A percentile compares a stretch with the other conserved stretches of the same genome.
Evolutionary conservation across 108 stramenopile species (phyloP).

Genomic region (Stephanodiscus triporus): DNA sequence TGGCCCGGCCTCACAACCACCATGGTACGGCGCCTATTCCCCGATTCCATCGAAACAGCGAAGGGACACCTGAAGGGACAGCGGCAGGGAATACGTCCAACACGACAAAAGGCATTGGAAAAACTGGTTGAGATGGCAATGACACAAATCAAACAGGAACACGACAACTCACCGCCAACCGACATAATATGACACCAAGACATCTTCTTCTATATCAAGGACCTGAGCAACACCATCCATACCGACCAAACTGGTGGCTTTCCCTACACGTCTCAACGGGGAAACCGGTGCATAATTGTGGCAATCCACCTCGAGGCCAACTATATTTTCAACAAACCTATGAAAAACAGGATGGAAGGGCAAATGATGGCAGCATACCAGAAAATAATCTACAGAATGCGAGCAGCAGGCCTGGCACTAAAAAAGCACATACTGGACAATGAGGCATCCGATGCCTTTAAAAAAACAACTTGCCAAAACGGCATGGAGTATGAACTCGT

Average conservation of each 20-base stretch:
- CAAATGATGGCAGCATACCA: constrained; percentile 8
- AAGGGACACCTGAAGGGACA: constrained; percentile 16
- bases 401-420: background rate
- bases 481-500: background rate
- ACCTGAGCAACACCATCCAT: constrained; percentile 11
- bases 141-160: background rate
- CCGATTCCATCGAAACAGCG: constrained; percentile 7
- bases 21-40: constrained; percentile 12
- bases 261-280: constrained; percentile 19
- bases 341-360: constrained; percentile 9
- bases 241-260: constrained; percentile 54
- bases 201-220: background rate
- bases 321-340: constrained; percentile 39
- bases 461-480: background rate
- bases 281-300: constrained; percentile 29
- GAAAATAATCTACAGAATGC: background rate
- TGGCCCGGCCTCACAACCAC: constrained; percentile 17
- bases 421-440: constrained; percentile 27
- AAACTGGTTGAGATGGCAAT: background rate
- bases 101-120: background rate
- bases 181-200: background rate
- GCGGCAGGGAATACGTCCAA: background rate
- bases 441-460: constrained; percentile 12
- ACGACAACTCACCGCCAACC: background rate
- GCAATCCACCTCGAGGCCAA: constrained; percentile 46